These are phyloP conservation scores for Chaetothyriales sp. DNA, from an alignment of 2,329 filamentous ascomycete species.

Conservation along the genomic window DNA sequence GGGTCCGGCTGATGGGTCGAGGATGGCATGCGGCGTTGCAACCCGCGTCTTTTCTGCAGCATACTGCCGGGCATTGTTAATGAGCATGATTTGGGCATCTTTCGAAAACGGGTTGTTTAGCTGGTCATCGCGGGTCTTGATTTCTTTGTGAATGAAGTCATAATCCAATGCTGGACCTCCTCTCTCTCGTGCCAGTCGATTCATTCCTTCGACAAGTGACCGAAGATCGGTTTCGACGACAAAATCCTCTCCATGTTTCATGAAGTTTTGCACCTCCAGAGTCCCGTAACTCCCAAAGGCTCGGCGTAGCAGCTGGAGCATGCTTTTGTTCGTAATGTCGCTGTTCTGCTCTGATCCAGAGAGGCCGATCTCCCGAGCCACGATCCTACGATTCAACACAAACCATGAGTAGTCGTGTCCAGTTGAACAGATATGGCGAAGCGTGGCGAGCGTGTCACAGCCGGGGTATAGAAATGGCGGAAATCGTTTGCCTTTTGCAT, in stretches of 20 bases:
- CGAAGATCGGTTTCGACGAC: conserved; percentile 41
- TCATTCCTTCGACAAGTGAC: conserved; percentile 44
- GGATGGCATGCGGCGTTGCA: conserved; percentile 38
- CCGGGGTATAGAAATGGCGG: conserved; percentile 44
- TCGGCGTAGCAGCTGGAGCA: conserved; percentile 38
- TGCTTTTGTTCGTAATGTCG: conserved; percentile 43
- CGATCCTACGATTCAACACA: conserved; percentile 42
- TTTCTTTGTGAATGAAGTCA: conserved; percentile 30
- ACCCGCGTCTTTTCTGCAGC: conserved; percentile 41
- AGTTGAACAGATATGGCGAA: conserved; percentile 45
- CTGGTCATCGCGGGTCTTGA: conserved; percentile 42
- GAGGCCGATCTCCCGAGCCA: conserved; percentile 46
- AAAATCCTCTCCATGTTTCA: conserved; percentile 45
- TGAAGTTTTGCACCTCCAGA: conserved; percentile 41
- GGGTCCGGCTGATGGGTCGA: conserved; percentile 41
- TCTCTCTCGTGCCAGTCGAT: conserved; percentile 34
- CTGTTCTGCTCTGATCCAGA: conserved; percentile 51
- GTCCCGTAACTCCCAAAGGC: conserved; percentile 40
- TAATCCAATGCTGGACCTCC: conserved; percentile 36
- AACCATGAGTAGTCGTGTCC: conserved; percentile 52
- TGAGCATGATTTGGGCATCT: conserved; percentile 47
- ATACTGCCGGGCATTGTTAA: conserved; percentile 41
- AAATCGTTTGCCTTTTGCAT: conserved; percentile 43
- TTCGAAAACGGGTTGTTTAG: conserved; percentile 43
- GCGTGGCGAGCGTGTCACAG: conserved; percentile 41